Conservation (phyloP, 768 basidiomycete genomes). For the Suillus fuscotomentosus region DNA sequence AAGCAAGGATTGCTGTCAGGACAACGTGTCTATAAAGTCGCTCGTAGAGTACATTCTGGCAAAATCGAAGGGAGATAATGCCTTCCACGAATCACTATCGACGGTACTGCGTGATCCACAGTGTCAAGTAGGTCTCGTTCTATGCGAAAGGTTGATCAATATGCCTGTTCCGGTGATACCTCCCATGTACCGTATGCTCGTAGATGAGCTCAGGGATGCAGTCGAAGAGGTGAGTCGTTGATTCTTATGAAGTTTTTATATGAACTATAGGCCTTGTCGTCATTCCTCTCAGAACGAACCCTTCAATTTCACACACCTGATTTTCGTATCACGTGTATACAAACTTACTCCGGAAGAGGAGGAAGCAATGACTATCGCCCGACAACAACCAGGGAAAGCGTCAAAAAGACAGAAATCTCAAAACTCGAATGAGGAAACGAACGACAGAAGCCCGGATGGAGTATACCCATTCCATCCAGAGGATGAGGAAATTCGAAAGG, state of each 20-base stretch:
- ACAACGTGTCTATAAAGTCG: constrained; percentile 67
- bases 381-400: constrained; percentile 30
- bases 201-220: constrained; percentile 78
- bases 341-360: constrained; percentile 72
- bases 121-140: constrained; percentile 73
- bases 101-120: constrained; percentile 17
- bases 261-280: neutral
- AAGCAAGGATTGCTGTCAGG: constrained; percentile 37
- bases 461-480: constrained; percentile 84
- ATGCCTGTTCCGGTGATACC: constrained; percentile 94
- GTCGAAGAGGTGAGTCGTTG: constrained; percentile 54
- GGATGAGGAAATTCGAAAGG: constrained; percentile 71
- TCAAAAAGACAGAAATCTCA: constrained; percentile 36
- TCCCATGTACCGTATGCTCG: constrained; percentile 89
- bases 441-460: constrained; percentile 37
- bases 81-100: constrained; percentile 54
- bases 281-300: constrained; percentile 45
- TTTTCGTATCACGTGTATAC: constrained; percentile 81
- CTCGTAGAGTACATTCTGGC: constrained; percentile 68
- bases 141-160: constrained; percentile 89
- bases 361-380: constrained; percentile 41
- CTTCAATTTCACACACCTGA: constrained; percentile 69
- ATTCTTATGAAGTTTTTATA: neutral
- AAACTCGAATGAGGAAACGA: constrained; percentile 18
- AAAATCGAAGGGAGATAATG: constrained; percentile 48